Evolutionary conservation across 1,284 basidiomycete species (phyloP).

Genomic region (Malassezia yamatoensis): DNA sequence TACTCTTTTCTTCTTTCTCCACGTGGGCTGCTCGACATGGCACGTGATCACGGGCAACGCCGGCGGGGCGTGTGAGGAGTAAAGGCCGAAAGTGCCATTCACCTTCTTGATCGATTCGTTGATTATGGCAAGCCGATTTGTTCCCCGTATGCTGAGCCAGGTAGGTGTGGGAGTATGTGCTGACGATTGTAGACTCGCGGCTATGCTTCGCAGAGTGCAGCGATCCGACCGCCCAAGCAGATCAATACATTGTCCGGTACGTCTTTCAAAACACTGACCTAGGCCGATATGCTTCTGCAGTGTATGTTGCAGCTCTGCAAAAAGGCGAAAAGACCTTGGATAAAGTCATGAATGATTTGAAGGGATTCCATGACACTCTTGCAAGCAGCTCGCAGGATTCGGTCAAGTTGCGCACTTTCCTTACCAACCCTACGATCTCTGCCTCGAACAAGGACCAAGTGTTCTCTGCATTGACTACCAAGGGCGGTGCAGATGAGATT

Average conservation of each 20-base stretch:
- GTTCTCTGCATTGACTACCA: slow-evolving; percentile 58
- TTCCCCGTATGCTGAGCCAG: slow-evolving; percentile 18
- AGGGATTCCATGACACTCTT: slow-evolving; percentile 46
- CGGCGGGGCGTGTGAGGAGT: slow-evolving; percentile 1
- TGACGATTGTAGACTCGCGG: slow-evolving; percentile 26
- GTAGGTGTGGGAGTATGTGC: slow-evolving; percentile 16
- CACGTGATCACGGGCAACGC: slow-evolving; percentile 18
- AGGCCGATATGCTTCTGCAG: slow-evolving; percentile 86
- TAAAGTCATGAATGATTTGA: slow-evolving; percentile 58
- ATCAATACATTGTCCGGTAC: slow-evolving; percentile 41
- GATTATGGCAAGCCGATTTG: slow-evolving; percentile 16
- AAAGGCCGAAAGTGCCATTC: too few relatives aligned
- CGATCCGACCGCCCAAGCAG: slow-evolving; percentile 32
- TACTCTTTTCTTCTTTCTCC: slow-evolving; percentile 16
- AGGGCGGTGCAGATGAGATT: slow-evolving; percentile 35
- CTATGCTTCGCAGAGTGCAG: slow-evolving; percentile 42
- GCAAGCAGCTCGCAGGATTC: slow-evolving; percentile 26
- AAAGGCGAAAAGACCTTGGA: slow-evolving; percentile 53
- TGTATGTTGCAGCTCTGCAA: slow-evolving; percentile 79
- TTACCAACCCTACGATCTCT: slow-evolving; percentile 81
- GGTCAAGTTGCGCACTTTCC: slow-evolving; percentile 61
- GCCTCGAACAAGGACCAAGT: slow-evolving; percentile 63
- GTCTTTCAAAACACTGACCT: slow-evolving; percentile 37
- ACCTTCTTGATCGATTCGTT: not conserved
- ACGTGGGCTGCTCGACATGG: slow-evolving; percentile 6